Conservation (phyloP, 768 basidiomycete genomes). For the Galerina sulciceps region DNA sequence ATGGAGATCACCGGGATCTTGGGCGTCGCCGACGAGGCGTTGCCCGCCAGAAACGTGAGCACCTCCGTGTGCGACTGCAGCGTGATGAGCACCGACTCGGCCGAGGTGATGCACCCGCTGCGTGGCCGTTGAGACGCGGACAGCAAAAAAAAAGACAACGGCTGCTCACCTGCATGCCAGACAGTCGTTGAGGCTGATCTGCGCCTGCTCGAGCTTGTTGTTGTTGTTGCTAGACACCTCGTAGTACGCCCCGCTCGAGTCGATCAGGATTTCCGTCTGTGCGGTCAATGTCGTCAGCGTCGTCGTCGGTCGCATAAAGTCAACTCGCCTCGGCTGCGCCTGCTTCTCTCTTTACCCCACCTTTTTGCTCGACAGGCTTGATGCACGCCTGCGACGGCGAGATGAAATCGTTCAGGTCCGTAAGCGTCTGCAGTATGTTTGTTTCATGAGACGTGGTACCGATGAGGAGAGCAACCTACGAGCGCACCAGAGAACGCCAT, state of each 20-base stretch:
- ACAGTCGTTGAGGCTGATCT: slow-evolving; percentile 97
- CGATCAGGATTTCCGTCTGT: slow-evolving; percentile 93
- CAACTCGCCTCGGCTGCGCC: slow-evolving; percentile 42
- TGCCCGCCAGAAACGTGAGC: slow-evolving; percentile 63
- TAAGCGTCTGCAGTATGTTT: slow-evolving; percentile 64
- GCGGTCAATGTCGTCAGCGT: not conserved
- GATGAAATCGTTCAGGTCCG: slow-evolving; percentile 96
- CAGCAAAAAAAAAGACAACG: slow-evolving; percentile 26
- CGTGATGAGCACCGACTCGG: slow-evolving; percentile 95
- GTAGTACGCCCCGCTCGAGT: slow-evolving; percentile 84
- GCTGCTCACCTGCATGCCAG: slow-evolving; percentile 86
- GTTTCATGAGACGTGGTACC: not conserved
- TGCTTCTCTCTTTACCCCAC: slow-evolving; percentile 33
- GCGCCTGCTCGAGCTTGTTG: slow-evolving; percentile 86
- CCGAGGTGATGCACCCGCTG: slow-evolving; percentile 98
- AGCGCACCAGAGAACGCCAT: slow-evolving; percentile 92
- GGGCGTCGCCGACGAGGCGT: slow-evolving; percentile 5
- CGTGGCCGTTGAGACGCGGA: not conserved
- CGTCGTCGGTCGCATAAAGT: no score
- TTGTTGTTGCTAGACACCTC: slow-evolving; percentile 56
- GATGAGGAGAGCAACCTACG: slow-evolving; percentile 44
- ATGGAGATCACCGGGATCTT: slow-evolving; percentile 28
- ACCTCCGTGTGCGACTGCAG: slow-evolving; percentile 96
- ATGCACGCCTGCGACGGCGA: slow-evolving; percentile 97
- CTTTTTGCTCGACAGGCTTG: slow-evolving; percentile 77